A percentile compares a stretch with the other conserved stretches of the same genome.
Conservation (phyloP, 2,329 filamentous ascomycete genomes). For the Venturia asperata region DNA sequence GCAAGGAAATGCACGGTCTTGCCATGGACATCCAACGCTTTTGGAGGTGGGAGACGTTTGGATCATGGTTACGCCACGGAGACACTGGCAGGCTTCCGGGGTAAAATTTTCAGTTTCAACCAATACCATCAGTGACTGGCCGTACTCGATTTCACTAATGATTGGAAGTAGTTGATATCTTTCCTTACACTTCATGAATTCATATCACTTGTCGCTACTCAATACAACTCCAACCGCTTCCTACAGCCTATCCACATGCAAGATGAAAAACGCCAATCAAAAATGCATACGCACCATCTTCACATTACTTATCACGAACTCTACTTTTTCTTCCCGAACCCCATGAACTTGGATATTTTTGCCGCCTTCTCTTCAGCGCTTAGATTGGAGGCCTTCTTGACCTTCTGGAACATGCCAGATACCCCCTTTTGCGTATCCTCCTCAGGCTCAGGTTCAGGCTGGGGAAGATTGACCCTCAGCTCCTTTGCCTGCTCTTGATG, state of each 20-base stretch:
- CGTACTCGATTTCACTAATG: no score
- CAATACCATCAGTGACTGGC: no score
- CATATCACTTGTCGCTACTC: background rate
- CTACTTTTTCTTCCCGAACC: conserved; percentile 23
- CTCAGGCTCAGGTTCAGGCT: conserved; percentile 20
- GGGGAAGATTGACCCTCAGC: conserved; percentile 13
- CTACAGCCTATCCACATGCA: background rate
- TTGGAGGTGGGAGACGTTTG: no score
- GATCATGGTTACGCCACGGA: no score
- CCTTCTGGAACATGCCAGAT: conserved; percentile 27
- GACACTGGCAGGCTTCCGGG: no score
- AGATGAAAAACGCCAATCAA: background rate
- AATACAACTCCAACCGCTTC: background rate
- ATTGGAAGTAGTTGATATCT: background rate
- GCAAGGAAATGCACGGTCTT: no score
- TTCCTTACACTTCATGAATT: background rate
- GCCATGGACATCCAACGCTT: no score
- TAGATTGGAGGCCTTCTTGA: conserved; percentile 25
- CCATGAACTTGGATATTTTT: conserved; percentile 35
- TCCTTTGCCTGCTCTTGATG: conserved; percentile 21
- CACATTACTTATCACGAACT: background rate
- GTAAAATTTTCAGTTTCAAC: no score
- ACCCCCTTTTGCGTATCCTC: conserved; percentile 22
- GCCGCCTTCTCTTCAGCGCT: conserved; percentile 34
- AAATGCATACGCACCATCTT: background rate